Conservation (phyloP, 768 basidiomycete species). For the Pilatotrama ljubarskyi region DNA sequence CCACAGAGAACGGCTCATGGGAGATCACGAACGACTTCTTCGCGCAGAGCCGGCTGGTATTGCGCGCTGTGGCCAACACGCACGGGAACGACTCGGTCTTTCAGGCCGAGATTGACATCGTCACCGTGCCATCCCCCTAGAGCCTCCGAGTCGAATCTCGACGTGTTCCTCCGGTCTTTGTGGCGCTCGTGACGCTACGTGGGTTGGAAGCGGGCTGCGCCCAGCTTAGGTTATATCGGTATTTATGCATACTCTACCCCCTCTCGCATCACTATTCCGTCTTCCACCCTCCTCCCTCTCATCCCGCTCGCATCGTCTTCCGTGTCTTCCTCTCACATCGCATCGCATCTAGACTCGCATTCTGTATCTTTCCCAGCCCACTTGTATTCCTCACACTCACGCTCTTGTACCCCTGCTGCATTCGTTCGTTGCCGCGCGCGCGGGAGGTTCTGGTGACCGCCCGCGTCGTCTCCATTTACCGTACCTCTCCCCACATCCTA, state of each 20-base stretch:
- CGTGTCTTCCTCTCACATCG: neutral
- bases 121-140: neutral
- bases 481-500: no score
- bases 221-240: neutral
- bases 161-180: no score
- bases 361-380: neutral
- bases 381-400: neutral
- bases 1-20: neutral
- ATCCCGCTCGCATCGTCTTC: neutral
- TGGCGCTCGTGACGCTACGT: no score
- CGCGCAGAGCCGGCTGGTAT: neutral
- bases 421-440: neutral
- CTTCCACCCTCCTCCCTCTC: no score
- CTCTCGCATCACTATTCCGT: no score
- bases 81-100: neutral
- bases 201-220: no score
- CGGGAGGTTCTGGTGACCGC: neutral
- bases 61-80: neutral
- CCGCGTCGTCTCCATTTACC: no score
- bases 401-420: conserved; percentile 3
- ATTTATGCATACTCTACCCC: no score
- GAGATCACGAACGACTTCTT: neutral
- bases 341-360: neutral
- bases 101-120: conserved; percentile 9
- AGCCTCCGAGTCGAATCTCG: no score